Evolutionary conservation across 805 yeast genomes (phyloP).

Genomic region (Yamadazyma sp.): DNA sequence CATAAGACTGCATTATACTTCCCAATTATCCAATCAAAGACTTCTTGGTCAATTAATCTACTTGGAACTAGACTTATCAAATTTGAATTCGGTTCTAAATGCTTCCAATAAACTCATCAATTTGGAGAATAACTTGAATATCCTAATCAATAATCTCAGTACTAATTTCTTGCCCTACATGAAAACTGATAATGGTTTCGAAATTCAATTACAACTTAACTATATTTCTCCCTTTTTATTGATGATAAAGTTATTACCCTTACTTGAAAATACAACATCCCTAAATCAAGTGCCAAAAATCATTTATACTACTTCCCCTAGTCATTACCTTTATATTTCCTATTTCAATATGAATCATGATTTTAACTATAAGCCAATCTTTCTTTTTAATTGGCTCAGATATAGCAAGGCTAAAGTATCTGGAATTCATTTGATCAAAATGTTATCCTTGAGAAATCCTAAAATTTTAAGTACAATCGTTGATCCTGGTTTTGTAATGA

Average conservation of each 20-base stretch:
- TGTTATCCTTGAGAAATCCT: constrained; percentile 65
- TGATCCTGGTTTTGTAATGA: constrained; percentile 87
- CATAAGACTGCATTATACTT: constrained; percentile 20
- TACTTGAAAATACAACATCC: constrained; percentile 41
- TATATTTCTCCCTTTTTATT: constrained; percentile 73
- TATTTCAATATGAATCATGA: constrained; percentile 47
- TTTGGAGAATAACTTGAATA: constrained; percentile 50
- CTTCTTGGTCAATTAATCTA: constrained; percentile 34
- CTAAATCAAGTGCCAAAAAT: constrained; percentile 47
- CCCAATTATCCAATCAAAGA: constrained; percentile 20
- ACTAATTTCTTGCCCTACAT: constrained; percentile 73
- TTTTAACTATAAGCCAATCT: constrained; percentile 60
- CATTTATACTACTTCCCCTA: constrained; percentile 61
- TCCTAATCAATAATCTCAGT: constrained; percentile 77
- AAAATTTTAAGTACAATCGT: constrained; percentile 60
- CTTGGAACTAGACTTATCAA: constrained; percentile 36
- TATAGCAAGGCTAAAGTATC: constrained; percentile 77
- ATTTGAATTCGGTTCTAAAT: constrained; percentile 27
- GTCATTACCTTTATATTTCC: constrained; percentile 52
- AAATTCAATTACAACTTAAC: constrained; percentile 76
- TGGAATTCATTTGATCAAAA: constrained; percentile 68
- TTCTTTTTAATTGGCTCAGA: constrained; percentile 72
- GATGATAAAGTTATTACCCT: constrained; percentile 43
- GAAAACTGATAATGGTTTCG: constrained; percentile 66
- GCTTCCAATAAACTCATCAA: constrained; percentile 48